A percentile compares a stretch with the other conserved stretches of the same genome.
phyloP scores from a whole-genome alignment of 768 basidiomycete genomes.

The Lactarius vividus region DNA sequence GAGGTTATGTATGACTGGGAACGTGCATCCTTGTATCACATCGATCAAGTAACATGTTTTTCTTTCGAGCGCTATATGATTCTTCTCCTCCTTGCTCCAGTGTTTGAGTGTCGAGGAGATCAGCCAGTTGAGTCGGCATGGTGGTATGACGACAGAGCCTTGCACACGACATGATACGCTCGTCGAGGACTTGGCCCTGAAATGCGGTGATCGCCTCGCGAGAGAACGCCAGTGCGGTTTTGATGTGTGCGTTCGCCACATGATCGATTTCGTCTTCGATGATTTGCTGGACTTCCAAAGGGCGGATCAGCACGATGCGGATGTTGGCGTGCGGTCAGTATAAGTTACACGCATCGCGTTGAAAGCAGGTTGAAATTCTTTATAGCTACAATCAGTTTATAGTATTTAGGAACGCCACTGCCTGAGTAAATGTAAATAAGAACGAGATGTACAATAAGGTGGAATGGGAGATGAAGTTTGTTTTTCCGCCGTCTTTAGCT shows the following conservation, averaged over 20 bases:
- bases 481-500: constrained; percentile 38
- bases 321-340: constrained; percentile 37
- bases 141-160: background rate
- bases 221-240: constrained; percentile 42
- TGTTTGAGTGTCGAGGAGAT: background rate
- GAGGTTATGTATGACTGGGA: background rate
- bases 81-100: background rate
- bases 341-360: constrained; percentile 29
- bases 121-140: background rate
- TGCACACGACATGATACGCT: constrained; percentile 12
- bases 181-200: constrained; percentile 34
- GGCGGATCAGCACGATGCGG: constrained; percentile 36
- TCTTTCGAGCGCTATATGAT: constrained; percentile 2
- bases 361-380: constrained; percentile 36
- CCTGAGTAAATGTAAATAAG: constrained; percentile 30
- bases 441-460: background rate
- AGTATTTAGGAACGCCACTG: constrained; percentile 38
- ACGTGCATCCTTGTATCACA: constrained; percentile 11
- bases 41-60: constrained; percentile 10
- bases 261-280: constrained; percentile 38
- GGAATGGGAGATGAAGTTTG: background rate
- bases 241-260: constrained; percentile 36
- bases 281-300: constrained; percentile 41
- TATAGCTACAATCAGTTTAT: constrained; percentile 33
- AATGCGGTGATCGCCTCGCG: constrained; percentile 37